Evolutionary conservation across 495 filamentous ascomycete species (phyloP).

Genomic region (Xylaria longipes): DNA sequence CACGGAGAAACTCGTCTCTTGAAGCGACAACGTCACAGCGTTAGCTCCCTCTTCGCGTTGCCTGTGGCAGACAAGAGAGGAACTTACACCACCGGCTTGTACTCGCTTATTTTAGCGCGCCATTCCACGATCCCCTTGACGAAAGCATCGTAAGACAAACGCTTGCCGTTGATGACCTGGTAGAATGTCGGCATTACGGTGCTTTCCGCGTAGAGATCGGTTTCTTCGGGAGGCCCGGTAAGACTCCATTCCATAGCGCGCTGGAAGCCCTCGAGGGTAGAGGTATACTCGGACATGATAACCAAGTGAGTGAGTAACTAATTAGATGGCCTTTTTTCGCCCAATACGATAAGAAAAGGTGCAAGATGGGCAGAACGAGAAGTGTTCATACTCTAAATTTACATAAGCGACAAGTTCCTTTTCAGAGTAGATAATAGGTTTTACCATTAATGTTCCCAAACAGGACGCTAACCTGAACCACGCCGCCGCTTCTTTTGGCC

Average conservation of each 20-base stretch:
- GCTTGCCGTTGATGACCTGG: background rate
- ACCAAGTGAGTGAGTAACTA: background rate
- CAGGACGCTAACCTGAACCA: background rate
- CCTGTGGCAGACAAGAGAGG: background rate
- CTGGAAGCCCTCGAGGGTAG: conserved; percentile 36
- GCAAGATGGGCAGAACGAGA: too few relatives aligned
- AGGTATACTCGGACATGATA: conserved; percentile 34
- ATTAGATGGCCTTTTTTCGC: too few relatives aligned
- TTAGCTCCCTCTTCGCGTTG: too few relatives aligned
- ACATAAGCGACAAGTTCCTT: too few relatives aligned
- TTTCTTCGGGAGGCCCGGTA: conserved; percentile 30
- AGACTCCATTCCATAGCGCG: conserved; percentile 34
- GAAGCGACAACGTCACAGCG: background rate
- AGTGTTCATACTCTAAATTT: too few relatives aligned
- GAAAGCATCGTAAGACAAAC: conserved; percentile 25
- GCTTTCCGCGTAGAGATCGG: conserved; percentile 25
- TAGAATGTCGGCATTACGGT: background rate
- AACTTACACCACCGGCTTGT: conserved; percentile 35
- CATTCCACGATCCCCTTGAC: conserved; percentile 35
- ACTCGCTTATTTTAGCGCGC: conserved; percentile 35
- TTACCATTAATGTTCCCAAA: background rate
- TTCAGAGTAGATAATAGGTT: too few relatives aligned
- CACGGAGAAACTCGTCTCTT: background rate
- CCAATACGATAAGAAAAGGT: too few relatives aligned
- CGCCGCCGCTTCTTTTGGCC: too few relatives aligned